Base-by-base conservation (phyloP, 1,284 basidiomycete genomes). In the Pseudozyma pruni region DNA sequence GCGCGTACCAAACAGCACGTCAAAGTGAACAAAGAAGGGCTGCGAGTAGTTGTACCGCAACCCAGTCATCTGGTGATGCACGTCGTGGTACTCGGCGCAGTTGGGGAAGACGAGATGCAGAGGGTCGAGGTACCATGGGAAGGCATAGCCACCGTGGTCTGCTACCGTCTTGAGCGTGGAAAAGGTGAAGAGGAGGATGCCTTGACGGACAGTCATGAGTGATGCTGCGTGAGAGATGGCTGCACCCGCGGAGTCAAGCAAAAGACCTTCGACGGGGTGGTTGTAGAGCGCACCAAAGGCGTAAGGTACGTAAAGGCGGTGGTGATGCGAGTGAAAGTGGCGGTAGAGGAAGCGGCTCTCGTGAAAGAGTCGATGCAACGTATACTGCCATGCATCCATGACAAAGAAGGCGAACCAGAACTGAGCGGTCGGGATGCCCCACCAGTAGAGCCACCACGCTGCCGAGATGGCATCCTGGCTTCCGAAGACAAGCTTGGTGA, bases 371-470 rank as follows among this genome's bases (percentile, higher is more conserved):
- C 96, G 92, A 83, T 99, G 95, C 35, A 93, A 86, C 84, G 93
- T 93, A 84, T 98, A 99, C 84, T 99, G 94, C 94, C 94, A 98
- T 31, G 94, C 94, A 84, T 99, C 95, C 80, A 98, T 91, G 64
- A 95, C 83, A 83, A 96, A 91, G 85, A 94, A 91, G 23, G 92
- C 93, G 40, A 89, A 85, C 13, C 91, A 76, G 55, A 96, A 86
- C 84, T 94, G 94, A 3, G 86, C 78, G 4, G 84, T 76, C 0
- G 96, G 96, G 10, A 95, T 89, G 17, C 86, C 89, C 93, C 94
- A 98, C 96, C 96, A 99, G 83, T 98, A 98, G 17, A 89, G 74
- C 81, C 87, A 89, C 81, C 90, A 87, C 19, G 90, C 87, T 9
- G 70, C 59, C 6, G 61, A 53, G 17, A 68, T 51, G 23, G 55